These are phyloP conservation scores for Moricandia arvensis DNA, from an alignment of 345 rosid genomes.

Conservation along the genomic window DNA sequence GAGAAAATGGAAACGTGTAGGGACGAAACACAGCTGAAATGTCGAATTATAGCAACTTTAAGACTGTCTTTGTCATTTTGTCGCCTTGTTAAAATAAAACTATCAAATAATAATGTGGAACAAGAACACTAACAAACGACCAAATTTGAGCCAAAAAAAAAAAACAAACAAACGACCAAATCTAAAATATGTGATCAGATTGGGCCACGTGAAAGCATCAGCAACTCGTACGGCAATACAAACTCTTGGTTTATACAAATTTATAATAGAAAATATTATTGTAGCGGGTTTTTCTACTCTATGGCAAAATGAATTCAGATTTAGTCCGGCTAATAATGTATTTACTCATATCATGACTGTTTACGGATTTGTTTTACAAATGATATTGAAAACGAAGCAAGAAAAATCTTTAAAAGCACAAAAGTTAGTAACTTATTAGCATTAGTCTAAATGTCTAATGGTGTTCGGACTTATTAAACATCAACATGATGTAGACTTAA, in stretches of 20 bases:
- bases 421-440: background rate
- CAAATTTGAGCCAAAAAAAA: too few relatives aligned
- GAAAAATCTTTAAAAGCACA: background rate
- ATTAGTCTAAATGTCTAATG: background rate
- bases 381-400: background rate
- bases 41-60: background rate
- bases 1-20: background rate
- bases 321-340: background rate
- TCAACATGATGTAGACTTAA: slow-evolving; percentile 8
- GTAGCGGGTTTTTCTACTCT: background rate
- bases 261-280: background rate
- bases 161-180: too few relatives aligned
- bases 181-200: background rate
- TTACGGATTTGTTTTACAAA: background rate
- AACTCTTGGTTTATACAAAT: background rate
- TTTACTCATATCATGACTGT: too few relatives aligned
- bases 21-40: background rate
- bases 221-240: background rate
- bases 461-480: background rate
- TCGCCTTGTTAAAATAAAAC: background rate
- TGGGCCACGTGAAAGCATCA: background rate
- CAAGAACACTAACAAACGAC: too few relatives aligned
- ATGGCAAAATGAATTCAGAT: background rate
- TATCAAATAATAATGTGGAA: background rate
- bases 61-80: background rate